A percentile compares a stretch with the other conserved stretches of the same genome.
Evolutionary conservation across 2,329 filamentous ascomycete species (phyloP).

Genomic region (Alternaria sp.): DNA sequence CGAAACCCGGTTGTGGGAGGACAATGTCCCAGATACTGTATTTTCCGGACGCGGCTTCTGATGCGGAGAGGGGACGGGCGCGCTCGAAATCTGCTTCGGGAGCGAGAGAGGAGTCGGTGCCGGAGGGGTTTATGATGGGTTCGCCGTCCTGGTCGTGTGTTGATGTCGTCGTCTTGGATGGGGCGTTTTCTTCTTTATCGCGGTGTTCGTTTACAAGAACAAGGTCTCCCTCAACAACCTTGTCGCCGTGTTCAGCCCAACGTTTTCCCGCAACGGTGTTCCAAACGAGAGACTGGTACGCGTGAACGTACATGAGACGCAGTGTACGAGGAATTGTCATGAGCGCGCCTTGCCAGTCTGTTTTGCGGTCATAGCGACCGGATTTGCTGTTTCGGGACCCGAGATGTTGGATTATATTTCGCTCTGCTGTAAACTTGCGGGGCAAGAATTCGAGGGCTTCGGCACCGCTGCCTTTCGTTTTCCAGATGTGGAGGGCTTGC

Average conservation of each 20-base stretch:
- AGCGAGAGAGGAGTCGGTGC: conserved; percentile 63
- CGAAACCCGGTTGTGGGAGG: conserved; percentile 89
- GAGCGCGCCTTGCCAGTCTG: conserved; percentile 83
- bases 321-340: conserved; percentile 81
- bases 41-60: conserved; percentile 78
- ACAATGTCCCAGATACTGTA: conserved; percentile 90
- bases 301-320: conserved; percentile 93
- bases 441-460: conserved; percentile 75
- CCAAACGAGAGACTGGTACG: conserved; percentile 95
- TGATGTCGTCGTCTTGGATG: conserved; percentile 29
- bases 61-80: conserved; percentile 75
- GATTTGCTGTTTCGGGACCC: conserved; percentile 54
- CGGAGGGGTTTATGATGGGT: conserved; percentile 68
- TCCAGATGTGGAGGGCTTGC: conserved; percentile 78
- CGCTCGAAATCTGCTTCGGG: conserved; percentile 68
- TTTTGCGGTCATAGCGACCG: conserved; percentile 59
- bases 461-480: conserved; percentile 64
- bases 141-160: conserved; percentile 68
- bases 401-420: conserved; percentile 79
- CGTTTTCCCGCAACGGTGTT: conserved; percentile 84
- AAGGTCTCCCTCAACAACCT: conserved; percentile 85
- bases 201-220: conserved; percentile 71
- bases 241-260: conserved; percentile 76
- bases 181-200: conserved; percentile 51
- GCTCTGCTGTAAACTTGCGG: conserved; percentile 81